A percentile compares a stretch with the other conserved stretches of the same genome.
Evolutionary conservation across 768 basidiomycete genomes (phyloP).

Genomic region (Amylocystis lapponica): DNA sequence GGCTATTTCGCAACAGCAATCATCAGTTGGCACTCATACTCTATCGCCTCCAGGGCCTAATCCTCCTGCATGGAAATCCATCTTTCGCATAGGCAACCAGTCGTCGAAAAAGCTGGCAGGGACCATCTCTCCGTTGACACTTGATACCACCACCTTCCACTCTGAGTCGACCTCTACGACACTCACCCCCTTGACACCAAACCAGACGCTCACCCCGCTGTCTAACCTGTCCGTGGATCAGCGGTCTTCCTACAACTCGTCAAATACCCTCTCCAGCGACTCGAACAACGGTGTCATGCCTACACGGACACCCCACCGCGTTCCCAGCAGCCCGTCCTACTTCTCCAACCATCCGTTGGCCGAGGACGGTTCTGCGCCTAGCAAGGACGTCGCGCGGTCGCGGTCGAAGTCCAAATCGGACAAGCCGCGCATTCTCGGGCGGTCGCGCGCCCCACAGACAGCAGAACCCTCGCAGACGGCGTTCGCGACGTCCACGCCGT

Average conservation of each 20-base stretch:
- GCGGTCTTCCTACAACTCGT: slow-evolving; percentile 75
- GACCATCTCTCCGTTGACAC: slow-evolving; percentile 41
- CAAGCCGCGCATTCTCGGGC: slow-evolving; percentile 23
- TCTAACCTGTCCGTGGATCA: slow-evolving; percentile 51
- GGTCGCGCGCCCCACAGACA: slow-evolving; percentile 41
- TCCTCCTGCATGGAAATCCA: slow-evolving; percentile 55
- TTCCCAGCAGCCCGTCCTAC: slow-evolving; percentile 19
- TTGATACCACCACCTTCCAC: slow-evolving; percentile 48
- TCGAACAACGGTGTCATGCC: slow-evolving; percentile 43
- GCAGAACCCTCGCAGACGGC: slow-evolving; percentile 46
- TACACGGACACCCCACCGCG: slow-evolving; percentile 12
- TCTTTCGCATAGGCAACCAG: slow-evolving; percentile 62
- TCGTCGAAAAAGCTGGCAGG: slow-evolving; percentile 52
- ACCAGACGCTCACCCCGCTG: slow-evolving; percentile 46
- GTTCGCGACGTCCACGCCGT: slow-evolving; percentile 30
- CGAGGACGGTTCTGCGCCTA: slow-evolving; percentile 9
- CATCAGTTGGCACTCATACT: slow-evolving; percentile 6
- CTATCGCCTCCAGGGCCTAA: slow-evolving; percentile 11
- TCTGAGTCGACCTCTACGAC: slow-evolving; percentile 24
- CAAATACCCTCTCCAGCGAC: slow-evolving; percentile 69
- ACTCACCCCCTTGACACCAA: slow-evolving; percentile 16
- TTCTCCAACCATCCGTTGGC: slow-evolving; percentile 11
- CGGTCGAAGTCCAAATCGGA: slow-evolving; percentile 26
- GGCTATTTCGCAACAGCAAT: slow-evolving; percentile 17
- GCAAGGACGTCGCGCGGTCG: slow-evolving; percentile 11